Evolutionary conservation across 2,329 filamentous ascomycete genomes (phyloP).

Genomic region (Xylariaceae sp.): DNA sequence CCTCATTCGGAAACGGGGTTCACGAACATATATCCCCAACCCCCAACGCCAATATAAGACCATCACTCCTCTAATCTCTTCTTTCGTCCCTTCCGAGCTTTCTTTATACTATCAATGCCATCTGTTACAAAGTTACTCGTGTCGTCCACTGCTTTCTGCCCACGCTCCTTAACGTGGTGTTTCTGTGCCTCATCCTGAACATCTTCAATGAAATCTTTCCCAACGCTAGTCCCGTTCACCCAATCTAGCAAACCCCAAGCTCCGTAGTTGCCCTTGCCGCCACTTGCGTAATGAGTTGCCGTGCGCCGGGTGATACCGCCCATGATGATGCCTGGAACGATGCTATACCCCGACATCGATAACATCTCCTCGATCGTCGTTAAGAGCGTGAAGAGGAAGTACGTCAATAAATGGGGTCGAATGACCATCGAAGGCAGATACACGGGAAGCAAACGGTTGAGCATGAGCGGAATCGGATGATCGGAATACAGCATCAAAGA

Average conservation of each 20-base stretch:
- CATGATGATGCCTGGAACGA: slow-evolving; percentile 51
- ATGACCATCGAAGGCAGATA: slow-evolving; percentile 63
- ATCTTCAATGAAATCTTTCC: slow-evolving; percentile 51
- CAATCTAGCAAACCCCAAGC: slow-evolving; percentile 62
- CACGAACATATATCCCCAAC: no score
- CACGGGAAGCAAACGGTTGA: slow-evolving; percentile 60
- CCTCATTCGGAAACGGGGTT: no score
- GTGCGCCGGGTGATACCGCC: slow-evolving; percentile 45
- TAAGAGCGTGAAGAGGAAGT: slow-evolving; percentile 60
- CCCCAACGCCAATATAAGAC: no score
- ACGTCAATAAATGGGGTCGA: slow-evolving; percentile 69
- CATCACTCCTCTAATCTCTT: slow-evolving; percentile 5
- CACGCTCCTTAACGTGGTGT: slow-evolving; percentile 45
- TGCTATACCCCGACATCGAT: slow-evolving; percentile 63
- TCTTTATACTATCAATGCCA: slow-evolving; percentile 32
- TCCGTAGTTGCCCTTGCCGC: slow-evolving; percentile 57
- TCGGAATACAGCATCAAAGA: slow-evolving; percentile 63
- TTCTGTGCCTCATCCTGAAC: slow-evolving; percentile 52
- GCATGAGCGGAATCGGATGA: slow-evolving; percentile 61
- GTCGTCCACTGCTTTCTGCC: slow-evolving; percentile 31
- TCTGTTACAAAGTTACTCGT: slow-evolving; percentile 33
- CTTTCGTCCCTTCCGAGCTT: slow-evolving; percentile 26
- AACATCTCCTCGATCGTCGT: slow-evolving; percentile 64
- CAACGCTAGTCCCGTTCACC: slow-evolving; percentile 52
- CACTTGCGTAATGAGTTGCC: slow-evolving; percentile 52